Base-by-base conservation (phyloP, 2,329 filamentous ascomycete genomes). In the Tolypocladium guangdongense region DNA sequence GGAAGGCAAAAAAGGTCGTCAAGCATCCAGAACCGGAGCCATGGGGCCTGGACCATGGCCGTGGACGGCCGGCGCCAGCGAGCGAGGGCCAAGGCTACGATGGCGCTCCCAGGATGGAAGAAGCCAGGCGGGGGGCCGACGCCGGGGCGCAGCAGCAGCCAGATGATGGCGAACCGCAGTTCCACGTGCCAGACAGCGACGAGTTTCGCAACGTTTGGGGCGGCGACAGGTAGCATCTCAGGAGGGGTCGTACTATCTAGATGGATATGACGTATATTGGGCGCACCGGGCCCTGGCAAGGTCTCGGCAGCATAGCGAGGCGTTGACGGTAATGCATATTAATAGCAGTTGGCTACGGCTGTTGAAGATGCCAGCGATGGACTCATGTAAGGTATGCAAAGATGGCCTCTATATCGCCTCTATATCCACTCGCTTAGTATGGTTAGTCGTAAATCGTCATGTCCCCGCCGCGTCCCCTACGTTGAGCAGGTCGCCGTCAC, bases 161-260 rank as follows among this genome's bases (percentile, higher is more conserved):
- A 24, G 51, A 54, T 8, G 56, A 54, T 24, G 49, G 54, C 41
- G 24, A 45, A 4, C 56, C 63, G 22, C 58, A 54, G 38, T 70
- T 68, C 49, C 60, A 62, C 30, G 62, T 69, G 2, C 59, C 66
- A n/a, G 68, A 71, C 20, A 64, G 65, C 32, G 74, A 75, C 4
- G 74, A 73, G 53, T 76, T 76, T 55, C 65, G 66, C 22, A 76
- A 77, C 56, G 71, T 75, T n/a, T 77, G 74, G 74, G 53, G 41
- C 22, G 32, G 51, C 20, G 38, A 52, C 20, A 37, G 18, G 22
- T 47, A 36, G 27, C 14, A 35, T 24, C 6, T 16, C 14, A 2
- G 12, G 14, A 6, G 12, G 16, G 14, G 20, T 20, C 12, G 35
- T 45, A 16, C 33, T 49, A 52, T 53, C 24, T 39, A 37, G 38